Evolutionary conservation across 129 eudicot species (phyloP).

Genomic region (Artemisia argyi): DNA sequence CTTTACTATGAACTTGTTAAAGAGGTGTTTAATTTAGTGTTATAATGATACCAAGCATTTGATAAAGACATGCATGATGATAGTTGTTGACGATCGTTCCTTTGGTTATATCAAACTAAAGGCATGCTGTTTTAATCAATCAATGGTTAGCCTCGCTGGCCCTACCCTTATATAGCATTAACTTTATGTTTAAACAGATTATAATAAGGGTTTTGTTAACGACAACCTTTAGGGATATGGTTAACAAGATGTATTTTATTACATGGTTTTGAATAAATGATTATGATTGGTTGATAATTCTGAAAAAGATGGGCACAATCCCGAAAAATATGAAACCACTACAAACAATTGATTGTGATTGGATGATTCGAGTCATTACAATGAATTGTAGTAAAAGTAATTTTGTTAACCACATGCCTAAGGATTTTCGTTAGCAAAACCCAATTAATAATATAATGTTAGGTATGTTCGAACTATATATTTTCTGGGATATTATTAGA

Average conservation of each 20-base stretch:
- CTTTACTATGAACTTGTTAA: slow-evolving; percentile 5
- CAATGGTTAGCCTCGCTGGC: slow-evolving; percentile 28
- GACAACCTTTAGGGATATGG: no score
- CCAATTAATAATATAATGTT: slow-evolving; percentile 12
- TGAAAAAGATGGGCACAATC: no score
- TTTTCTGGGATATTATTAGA: neutral
- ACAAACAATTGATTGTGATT: no score
- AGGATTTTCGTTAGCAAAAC: no score
- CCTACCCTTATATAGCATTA: neutral
- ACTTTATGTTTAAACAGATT: neutral
- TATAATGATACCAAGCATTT: slow-evolving; percentile 24
- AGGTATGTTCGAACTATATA: neutral
- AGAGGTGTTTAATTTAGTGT: slow-evolving; percentile 26
- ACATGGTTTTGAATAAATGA: no score
- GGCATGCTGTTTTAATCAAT: slow-evolving; percentile 37
- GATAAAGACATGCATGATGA: slow-evolving; percentile 44
- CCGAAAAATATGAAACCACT: no score
- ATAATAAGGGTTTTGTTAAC: no score
- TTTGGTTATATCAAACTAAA: slow-evolving; percentile 38
- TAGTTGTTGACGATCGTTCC: slow-evolving; percentile 29
- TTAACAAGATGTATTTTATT: no score
- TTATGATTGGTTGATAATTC: no score
- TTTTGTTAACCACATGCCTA: no score
- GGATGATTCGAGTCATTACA: no score
- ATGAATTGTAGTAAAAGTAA: no score